phyloP scores from a whole-genome alignment of 768 basidiomycete genomes.

The Pholiota microspora region DNA sequence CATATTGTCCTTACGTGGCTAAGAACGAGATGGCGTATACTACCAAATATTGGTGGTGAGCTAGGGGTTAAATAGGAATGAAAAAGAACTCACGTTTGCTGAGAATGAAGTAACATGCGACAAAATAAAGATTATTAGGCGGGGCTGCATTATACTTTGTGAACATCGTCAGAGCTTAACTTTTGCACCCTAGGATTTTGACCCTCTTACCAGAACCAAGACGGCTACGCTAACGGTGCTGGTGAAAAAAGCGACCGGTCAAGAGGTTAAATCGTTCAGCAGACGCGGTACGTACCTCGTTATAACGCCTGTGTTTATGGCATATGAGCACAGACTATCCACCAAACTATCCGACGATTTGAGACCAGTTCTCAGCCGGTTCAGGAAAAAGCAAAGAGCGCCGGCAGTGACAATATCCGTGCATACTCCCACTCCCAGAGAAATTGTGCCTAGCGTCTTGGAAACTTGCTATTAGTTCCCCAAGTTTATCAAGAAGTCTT shows the following conservation, averaged over 20 bases:
- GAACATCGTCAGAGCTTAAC: neutral
- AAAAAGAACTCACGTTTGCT: constrained; percentile 53
- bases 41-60: constrained; percentile 18
- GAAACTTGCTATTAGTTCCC: neutral
- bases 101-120: constrained; percentile 60
- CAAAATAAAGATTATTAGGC: constrained; percentile 56
- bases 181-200: neutral
- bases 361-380: constrained; percentile 54
- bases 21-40: constrained; percentile 66
- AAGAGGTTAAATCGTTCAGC: neutral
- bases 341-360: constrained; percentile 58
- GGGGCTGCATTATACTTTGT: constrained; percentile 55
- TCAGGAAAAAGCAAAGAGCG: constrained; percentile 59
- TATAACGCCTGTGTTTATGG: constrained; percentile 63
- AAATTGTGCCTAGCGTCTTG: constrained; percentile 48
- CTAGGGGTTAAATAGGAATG: neutral
- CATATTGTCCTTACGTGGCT: constrained; percentile 47
- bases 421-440: constrained; percentile 50
- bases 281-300: constrained; percentile 43
- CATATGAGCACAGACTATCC: constrained; percentile 53
- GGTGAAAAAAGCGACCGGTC: neutral
- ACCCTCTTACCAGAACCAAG: constrained; percentile 47
- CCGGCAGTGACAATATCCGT: constrained; percentile 61
- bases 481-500: constrained; percentile 1
- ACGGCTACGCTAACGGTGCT: constrained; percentile 49